Evolutionary conservation across 2,329 filamentous ascomycete genomes (phyloP).

Genomic region (Chaetomiaceae sp.): DNA sequence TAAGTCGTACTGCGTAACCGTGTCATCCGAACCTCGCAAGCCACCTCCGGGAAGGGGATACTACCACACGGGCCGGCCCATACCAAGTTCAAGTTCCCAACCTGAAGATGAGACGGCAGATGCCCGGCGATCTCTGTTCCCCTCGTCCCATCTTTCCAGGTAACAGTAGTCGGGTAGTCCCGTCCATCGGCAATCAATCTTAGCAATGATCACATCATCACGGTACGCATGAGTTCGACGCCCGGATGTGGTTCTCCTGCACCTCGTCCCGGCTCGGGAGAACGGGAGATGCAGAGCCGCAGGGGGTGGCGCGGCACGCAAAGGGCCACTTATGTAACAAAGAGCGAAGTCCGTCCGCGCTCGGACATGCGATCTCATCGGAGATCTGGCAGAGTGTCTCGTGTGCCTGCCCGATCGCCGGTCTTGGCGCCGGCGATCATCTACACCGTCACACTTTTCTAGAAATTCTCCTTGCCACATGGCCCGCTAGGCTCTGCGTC

Average conservation of each 20-base stretch:
- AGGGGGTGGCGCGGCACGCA: slow-evolving; percentile 9
- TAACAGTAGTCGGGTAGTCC: background rate
- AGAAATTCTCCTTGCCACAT: slow-evolving; percentile 6
- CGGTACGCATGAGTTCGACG: background rate
- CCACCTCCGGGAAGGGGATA: background rate
- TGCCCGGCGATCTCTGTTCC: background rate
- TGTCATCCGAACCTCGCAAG: background rate
- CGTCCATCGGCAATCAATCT: slow-evolving; percentile 1
- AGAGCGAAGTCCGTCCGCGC: background rate
- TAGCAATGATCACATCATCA: too few relatives aligned
- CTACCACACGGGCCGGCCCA: background rate
- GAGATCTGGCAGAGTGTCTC: slow-evolving; percentile 8
- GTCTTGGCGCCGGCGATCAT: slow-evolving; percentile 15
- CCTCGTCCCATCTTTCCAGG: slow-evolving; percentile 2
- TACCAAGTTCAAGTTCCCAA: too few relatives aligned
- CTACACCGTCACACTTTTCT: too few relatives aligned
- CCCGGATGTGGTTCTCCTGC: background rate
- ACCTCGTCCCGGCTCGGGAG: slow-evolving; percentile 4
- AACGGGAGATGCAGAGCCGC: background rate
- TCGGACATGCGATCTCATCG: slow-evolving; percentile 9
- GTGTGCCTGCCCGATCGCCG: slow-evolving; percentile 12
- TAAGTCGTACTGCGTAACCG: background rate
- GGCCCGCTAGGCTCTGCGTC: background rate
- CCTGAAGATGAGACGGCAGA: slow-evolving; percentile 1
- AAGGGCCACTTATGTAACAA: background rate